A percentile compares a stretch with the other conserved stretches of the same genome.
Conservation (phyloP, 352 stramenopile genomes). For the Phytophthora cryptogea region DNA sequence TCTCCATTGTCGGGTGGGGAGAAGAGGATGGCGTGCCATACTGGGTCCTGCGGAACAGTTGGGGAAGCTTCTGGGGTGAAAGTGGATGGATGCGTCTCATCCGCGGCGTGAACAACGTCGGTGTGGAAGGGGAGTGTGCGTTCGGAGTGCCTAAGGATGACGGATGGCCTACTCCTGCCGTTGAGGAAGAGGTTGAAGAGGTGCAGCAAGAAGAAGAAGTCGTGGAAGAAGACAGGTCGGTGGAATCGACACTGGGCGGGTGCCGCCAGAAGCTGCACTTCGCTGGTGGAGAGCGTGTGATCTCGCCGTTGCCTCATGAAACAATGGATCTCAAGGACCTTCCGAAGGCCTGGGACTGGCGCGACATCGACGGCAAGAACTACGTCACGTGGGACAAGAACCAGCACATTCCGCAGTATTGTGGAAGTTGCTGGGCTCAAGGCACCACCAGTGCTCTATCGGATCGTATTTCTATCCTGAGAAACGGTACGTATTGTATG, state of each 20-base stretch:
- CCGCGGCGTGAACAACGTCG: slow-evolving; percentile 91
- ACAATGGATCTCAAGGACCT: slow-evolving; percentile 83
- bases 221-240: slow-evolving; percentile 18
- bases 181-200: slow-evolving; percentile 31
- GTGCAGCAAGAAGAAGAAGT: slow-evolving; percentile 19
- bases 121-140: slow-evolving; percentile 93
- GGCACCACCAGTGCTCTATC: slow-evolving; percentile 88
- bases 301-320: slow-evolving; percentile 72
- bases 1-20: slow-evolving; percentile 97
- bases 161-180: slow-evolving; percentile 67
- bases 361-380: slow-evolving; percentile 93
- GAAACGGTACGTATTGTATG: slow-evolving; percentile 60
- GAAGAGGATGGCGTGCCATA: slow-evolving; percentile 86
- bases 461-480: slow-evolving; percentile 91
- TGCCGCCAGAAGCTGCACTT: slow-evolving; percentile 76
- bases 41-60: slow-evolving; percentile 97
- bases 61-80: slow-evolving; percentile 95
- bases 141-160: slow-evolving; percentile 89
- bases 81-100: slow-evolving; percentile 95
- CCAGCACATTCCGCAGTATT: slow-evolving; percentile 97
- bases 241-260: slow-evolving; percentile 32
- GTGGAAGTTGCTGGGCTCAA: slow-evolving; percentile 93
- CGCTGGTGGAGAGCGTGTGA: slow-evolving; percentile 65
- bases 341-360: slow-evolving; percentile 95
- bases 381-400: slow-evolving; percentile 98